Conservation (phyloP, 495 filamentous ascomycete genomes). For the Penicillium odoratum region DNA sequence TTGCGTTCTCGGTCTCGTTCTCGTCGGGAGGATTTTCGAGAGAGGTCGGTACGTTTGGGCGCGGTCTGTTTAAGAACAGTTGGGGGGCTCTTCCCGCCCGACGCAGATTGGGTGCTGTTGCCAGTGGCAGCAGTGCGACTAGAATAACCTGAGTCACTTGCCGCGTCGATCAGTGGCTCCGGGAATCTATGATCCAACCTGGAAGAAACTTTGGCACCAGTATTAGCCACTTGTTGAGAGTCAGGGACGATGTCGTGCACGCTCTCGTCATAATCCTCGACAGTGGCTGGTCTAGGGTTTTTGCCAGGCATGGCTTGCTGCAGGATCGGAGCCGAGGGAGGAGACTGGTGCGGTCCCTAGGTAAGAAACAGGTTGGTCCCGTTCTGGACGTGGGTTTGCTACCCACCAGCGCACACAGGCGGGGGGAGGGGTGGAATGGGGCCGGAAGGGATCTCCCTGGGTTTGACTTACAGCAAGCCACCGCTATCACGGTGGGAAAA, state of each 20-base stretch:
- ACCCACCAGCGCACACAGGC: slow-evolving; percentile 4
- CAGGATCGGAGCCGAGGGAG: slow-evolving; percentile 15
- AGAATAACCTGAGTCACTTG: slow-evolving; percentile 66
- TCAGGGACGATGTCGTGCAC: slow-evolving; percentile 46
- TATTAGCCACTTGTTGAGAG: slow-evolving; percentile 49
- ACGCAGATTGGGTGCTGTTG: slow-evolving; percentile 56
- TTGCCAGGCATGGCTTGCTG: slow-evolving; percentile 42
- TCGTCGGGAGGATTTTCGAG: slow-evolving; percentile 36
- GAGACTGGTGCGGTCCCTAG: slow-evolving; percentile 15
- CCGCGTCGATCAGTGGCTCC: slow-evolving; percentile 45
- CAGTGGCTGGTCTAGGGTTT: slow-evolving; percentile 45
- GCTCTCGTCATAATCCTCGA: slow-evolving; percentile 61
- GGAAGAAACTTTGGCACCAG: slow-evolving; percentile 52
- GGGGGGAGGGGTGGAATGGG: slow-evolving; percentile 2
- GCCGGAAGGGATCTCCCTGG: slow-evolving; percentile 10
- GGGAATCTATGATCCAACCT: slow-evolving; percentile 44
- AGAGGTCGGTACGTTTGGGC: slow-evolving; percentile 32
- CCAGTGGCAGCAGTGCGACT: slow-evolving; percentile 60
- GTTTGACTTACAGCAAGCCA: slow-evolving; percentile 23
- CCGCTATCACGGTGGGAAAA: slow-evolving; percentile 1
- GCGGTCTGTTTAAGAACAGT: slow-evolving; percentile 43
- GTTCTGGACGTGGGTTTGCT: slow-evolving; percentile 18
- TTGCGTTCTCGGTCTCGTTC: slow-evolving; percentile 39
- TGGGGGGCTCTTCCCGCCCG: slow-evolving; percentile 43
- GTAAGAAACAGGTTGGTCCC: slow-evolving; percentile 21